These are phyloP conservation scores for Fusarium temperatum DNA, from an alignment of 2,329 filamentous ascomycete genomes.

Conservation along the genomic window DNA sequence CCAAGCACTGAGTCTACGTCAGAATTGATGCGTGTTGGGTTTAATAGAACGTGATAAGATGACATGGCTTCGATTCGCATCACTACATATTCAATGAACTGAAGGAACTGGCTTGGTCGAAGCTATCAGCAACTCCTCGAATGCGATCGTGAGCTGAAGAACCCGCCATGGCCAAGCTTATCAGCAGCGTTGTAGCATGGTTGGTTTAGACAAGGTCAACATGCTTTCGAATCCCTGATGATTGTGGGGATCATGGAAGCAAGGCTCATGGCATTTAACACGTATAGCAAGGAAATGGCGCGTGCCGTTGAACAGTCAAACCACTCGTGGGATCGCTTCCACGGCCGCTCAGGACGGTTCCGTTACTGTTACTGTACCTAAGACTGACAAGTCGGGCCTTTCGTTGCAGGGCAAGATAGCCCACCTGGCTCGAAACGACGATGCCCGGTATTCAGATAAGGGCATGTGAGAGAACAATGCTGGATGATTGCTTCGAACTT, in stretches of 20 bases:
- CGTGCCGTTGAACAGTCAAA: not conserved
- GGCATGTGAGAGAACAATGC: slow-evolving; percentile 12
- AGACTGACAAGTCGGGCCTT: not conserved
- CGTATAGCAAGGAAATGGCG: not conserved
- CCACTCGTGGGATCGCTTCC: not conserved
- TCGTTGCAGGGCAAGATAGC: not conserved
- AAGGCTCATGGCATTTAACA: not conserved
- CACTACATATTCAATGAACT: not conserved
- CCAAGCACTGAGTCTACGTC: not conserved
- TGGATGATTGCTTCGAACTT: not conserved
- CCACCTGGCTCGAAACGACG: not conserved
- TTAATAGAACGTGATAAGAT: slow-evolving; percentile 15
- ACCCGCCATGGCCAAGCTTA: not conserved
- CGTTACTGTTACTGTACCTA: not conserved
- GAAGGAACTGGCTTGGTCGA: not conserved
- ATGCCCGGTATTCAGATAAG: not conserved
- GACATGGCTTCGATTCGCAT: not conserved
- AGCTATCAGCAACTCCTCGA: not conserved
- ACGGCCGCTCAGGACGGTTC: not conserved
- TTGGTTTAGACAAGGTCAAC: not conserved
- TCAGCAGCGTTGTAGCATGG: slow-evolving; percentile 4
- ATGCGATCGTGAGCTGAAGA: not conserved
- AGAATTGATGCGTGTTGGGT: not conserved
- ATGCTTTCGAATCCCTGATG: slow-evolving; percentile 1
- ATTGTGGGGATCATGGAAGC: slow-evolving; percentile 4